Conservation (phyloP, 1,284 basidiomycete species). For the Trichosporon sp. region DNA sequence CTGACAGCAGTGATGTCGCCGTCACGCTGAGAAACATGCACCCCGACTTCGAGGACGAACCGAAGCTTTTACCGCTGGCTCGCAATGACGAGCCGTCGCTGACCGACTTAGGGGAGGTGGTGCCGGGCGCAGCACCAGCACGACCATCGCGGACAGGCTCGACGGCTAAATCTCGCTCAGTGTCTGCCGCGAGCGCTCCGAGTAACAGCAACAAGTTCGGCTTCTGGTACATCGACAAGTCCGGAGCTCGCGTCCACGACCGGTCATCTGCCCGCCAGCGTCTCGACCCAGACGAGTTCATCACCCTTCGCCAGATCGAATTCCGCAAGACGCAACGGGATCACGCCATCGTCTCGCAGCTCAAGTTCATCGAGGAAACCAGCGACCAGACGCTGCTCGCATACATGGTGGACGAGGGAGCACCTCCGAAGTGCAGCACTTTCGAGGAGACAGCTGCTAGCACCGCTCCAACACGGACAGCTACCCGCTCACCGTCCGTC, state of each 20-base stretch:
- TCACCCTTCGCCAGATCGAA: conserved; percentile 49
- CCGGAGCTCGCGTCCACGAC: neutral
- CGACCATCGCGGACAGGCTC: conserved; percentile 1
- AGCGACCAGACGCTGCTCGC: conserved; percentile 40
- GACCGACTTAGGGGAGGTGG: conserved; percentile 4
- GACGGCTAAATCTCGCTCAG: conserved; percentile 3
- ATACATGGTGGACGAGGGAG: conserved; percentile 51
- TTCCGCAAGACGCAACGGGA: conserved; percentile 39
- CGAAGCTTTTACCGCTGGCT: conserved; percentile 30
- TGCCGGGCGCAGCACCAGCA: neutral
- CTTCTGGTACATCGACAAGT: conserved; percentile 56
- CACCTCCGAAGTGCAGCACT: conserved; percentile 48
- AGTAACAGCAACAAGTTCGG: conserved; percentile 36
- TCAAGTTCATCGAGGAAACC: conserved; percentile 41
- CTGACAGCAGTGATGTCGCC: conserved; percentile 44
- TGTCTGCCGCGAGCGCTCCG: neutral
- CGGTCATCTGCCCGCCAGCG: conserved; percentile 24
- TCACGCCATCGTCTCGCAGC: conserved; percentile 44
- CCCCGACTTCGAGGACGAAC: conserved; percentile 42
- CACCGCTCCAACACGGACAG: neutral
- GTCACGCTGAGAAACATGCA: conserved; percentile 40
- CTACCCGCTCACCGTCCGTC: neutral
- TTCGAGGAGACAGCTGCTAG: conserved; percentile 33
- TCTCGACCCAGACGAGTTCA: conserved; percentile 46
- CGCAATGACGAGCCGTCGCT: neutral